Conservation (phyloP, 176 grass and related monocot species). For the Paspalum vaginatum region DNA sequence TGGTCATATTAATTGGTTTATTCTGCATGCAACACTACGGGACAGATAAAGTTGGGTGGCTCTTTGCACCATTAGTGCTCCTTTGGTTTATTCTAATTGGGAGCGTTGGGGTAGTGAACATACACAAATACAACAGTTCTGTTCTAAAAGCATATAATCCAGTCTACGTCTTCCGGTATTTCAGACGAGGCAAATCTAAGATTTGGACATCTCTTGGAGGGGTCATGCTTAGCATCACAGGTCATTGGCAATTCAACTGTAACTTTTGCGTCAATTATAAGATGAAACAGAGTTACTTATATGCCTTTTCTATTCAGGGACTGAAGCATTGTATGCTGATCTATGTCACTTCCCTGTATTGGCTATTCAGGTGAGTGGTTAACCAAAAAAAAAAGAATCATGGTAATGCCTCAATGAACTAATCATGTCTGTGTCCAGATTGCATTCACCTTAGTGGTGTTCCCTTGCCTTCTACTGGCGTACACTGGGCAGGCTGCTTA, state of each 20-base stretch:
- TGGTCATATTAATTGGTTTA: slow-evolving; percentile 76
- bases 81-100: slow-evolving; percentile 87
- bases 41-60: slow-evolving; percentile 81
- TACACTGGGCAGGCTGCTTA: slow-evolving; percentile 93
- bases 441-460: slow-evolving; percentile 75
- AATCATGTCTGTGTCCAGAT: slow-evolving; percentile 56
- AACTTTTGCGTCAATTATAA: slow-evolving; percentile 13
- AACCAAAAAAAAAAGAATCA: not conserved
- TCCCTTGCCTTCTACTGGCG: slow-evolving; percentile 86
- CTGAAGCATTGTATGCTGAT: slow-evolving; percentile 95
- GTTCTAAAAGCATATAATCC: slow-evolving; percentile 83
- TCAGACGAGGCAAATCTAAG: slow-evolving; percentile 52
- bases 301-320: slow-evolving; percentile 56
- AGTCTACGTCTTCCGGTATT: slow-evolving; percentile 62
- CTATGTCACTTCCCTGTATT: slow-evolving; percentile 84
- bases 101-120: slow-evolving; percentile 64
- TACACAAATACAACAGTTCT: slow-evolving; percentile 71
- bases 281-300: slow-evolving; percentile 37
- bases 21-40: slow-evolving; percentile 92
- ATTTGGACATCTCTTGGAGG: slow-evolving; percentile 88
- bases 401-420: slow-evolving; percentile 33
- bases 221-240: slow-evolving; percentile 92
- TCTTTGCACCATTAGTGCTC: slow-evolving; percentile 87
- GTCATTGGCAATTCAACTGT: slow-evolving; percentile 36
- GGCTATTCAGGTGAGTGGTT: slow-evolving; percentile 67